Percentiles rank a stretch among this genome's conserved stretches.
These are phyloP conservation scores for Cryptomeria japonica DNA, from an alignment of 75 land plant species.

Conservation along the genomic window DNA sequence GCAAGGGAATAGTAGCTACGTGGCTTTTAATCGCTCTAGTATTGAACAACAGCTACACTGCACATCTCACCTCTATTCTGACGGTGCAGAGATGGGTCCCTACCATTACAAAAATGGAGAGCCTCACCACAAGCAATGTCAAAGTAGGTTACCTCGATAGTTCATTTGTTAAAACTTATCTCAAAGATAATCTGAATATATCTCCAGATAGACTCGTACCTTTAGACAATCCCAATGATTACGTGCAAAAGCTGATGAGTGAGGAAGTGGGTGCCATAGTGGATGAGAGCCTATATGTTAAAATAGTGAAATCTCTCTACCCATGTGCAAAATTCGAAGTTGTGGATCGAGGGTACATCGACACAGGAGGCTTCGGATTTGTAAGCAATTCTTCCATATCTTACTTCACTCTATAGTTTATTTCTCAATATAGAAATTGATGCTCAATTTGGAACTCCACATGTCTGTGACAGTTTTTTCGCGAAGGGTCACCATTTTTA, in stretches of 20 bases:
- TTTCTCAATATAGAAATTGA: background rate
- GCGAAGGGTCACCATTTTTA: no score
- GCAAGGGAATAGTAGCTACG: no score
- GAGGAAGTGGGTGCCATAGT: background rate
- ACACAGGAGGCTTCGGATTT: background rate
- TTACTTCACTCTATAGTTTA: background rate
- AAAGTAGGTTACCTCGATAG: background rate
- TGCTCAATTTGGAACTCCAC: no score
- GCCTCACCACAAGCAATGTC: background rate
- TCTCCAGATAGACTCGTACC: background rate
- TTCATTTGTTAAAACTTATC: background rate
- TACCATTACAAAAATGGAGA: background rate
- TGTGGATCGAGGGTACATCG: background rate
- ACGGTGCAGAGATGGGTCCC: background rate
- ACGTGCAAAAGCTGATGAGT: background rate
- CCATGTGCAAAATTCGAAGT: background rate
- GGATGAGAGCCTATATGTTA: background rate
- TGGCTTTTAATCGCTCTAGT: no score
- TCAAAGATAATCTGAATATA: background rate
- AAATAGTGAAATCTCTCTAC: background rate
- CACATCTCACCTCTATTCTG: background rate
- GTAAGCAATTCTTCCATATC: background rate
- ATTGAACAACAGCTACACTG: background rate
- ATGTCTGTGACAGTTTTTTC: no score
- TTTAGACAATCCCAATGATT: background rate